phyloP scores from a whole-genome alignment of 1,284 basidiomycete species.

The Puccinia horiana region DNA sequence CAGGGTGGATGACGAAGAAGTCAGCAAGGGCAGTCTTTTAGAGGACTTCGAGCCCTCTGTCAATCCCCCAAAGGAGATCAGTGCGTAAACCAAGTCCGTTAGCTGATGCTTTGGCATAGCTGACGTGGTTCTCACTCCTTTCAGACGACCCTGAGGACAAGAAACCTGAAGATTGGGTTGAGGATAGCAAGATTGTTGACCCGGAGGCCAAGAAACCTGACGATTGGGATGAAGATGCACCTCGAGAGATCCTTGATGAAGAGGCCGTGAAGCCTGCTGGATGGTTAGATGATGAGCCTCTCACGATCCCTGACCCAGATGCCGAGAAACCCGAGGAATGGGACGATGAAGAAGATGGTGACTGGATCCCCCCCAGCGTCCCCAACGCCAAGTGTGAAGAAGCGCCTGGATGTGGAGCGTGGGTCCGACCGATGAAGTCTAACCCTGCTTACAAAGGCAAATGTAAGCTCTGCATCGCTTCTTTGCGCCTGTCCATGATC shows the following conservation, averaged over 20 bases:
- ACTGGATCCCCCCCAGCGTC: slow-evolving; percentile 84
- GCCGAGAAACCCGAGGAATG: slow-evolving; percentile 98
- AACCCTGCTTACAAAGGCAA: slow-evolving; percentile 59
- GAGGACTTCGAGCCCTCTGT: slow-evolving; percentile 95
- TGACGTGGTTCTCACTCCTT: slow-evolving; percentile 48
- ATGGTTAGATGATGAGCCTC: slow-evolving; percentile 89
- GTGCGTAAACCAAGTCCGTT: slow-evolving; percentile 49
- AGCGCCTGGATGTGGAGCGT: slow-evolving; percentile 86
- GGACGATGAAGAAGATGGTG: slow-evolving; percentile 99
- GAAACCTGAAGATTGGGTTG: slow-evolving; percentile 94
- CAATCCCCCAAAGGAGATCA: slow-evolving; percentile 88
- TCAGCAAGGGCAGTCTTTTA: slow-evolving; percentile 77
- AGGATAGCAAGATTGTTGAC: slow-evolving; percentile 80
- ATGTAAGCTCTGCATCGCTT: slow-evolving; percentile 51
- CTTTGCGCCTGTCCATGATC: background rate
- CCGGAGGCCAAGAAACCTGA: slow-evolving; percentile 72
- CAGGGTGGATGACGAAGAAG: slow-evolving; percentile 81
- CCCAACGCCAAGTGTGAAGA: slow-evolving; percentile 83
- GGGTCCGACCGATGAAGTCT: slow-evolving; percentile 60
- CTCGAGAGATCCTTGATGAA: slow-evolving; percentile 82
- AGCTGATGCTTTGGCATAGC: background rate
- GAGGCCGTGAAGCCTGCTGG: slow-evolving; percentile 87
- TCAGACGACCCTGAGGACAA: slow-evolving; percentile 77
- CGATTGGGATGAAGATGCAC: slow-evolving; percentile 95
- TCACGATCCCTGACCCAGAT: slow-evolving; percentile 76